Conservation (phyloP, 345 rosid species). For the Gossypium anomalum region DNA sequence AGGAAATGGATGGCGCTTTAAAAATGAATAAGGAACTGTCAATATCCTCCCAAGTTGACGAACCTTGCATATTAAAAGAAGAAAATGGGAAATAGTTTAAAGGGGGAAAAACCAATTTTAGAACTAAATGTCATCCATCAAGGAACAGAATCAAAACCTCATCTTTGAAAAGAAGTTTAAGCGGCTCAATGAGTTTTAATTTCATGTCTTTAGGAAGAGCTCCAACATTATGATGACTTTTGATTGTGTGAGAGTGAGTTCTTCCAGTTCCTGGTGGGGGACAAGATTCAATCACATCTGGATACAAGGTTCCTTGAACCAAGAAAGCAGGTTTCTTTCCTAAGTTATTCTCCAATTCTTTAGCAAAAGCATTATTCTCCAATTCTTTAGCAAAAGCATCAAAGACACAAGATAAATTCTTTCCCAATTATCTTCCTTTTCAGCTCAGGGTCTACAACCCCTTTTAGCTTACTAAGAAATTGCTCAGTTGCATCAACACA, state of each 20-base stretch:
- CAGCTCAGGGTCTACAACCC: constrained; percentile 82
- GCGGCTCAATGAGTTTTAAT: constrained; percentile 91
- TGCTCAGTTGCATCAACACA: constrained; percentile 74
- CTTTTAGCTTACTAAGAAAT: constrained; percentile 80
- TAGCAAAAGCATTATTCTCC: constrained; percentile 70
- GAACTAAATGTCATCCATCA: neutral
- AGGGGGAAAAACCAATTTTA: neutral
- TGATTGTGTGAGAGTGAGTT: constrained; percentile 18
- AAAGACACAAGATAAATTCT: constrained; percentile 72
- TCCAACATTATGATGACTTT: constrained; percentile 98
- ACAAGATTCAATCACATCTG: constrained; percentile 96
- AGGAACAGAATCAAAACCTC: constrained; percentile 49
- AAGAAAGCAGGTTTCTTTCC: constrained; percentile 76
- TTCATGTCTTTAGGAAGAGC: constrained; percentile 98
- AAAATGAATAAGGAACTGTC: constrained; percentile 70
- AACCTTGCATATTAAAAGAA: constrained; percentile 44
- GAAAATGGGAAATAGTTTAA: neutral
- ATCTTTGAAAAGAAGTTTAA: constrained; percentile 87
- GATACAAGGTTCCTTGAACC: constrained; percentile 94
- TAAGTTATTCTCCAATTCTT: constrained; percentile 62
- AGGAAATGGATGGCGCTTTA: constrained; percentile 95
- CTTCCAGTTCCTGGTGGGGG: constrained; percentile 95
- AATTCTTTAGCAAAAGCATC: constrained; percentile 72
- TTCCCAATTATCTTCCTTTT: constrained; percentile 91
- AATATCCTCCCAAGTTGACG: constrained; percentile 82